Evolutionary conservation across 2,329 filamentous ascomycete species (phyloP).

Genomic region (Fusarium mangiferae): DNA sequence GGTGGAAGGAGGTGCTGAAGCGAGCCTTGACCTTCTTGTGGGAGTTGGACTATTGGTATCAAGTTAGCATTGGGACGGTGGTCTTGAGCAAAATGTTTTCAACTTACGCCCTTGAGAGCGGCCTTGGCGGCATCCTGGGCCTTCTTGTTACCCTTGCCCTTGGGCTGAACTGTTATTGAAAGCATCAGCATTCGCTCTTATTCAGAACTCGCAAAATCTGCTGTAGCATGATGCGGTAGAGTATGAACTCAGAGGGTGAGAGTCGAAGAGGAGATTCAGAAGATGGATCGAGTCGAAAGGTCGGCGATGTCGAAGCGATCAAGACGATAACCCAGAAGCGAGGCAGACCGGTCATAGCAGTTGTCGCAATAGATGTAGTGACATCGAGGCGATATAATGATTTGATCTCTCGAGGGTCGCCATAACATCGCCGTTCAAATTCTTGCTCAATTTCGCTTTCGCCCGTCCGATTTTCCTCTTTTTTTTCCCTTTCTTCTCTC

Average conservation of each 20-base stretch:
- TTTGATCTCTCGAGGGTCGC: conserved; percentile 12
- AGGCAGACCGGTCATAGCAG: background rate
- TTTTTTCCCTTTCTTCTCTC: conserved; percentile 7
- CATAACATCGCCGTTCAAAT: conserved; percentile 1
- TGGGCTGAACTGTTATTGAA: conserved; percentile 67
- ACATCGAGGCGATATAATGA: conserved; percentile 8
- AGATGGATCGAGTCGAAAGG: conserved; percentile 16
- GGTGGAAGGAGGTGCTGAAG: conserved; percentile 94
- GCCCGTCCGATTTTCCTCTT: background rate
- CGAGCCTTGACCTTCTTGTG: conserved; percentile 95
- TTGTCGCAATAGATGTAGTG: background rate
- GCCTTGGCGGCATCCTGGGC: conserved; percentile 93
- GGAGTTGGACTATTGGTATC: conserved; percentile 50
- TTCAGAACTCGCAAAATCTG: conserved; percentile 80
- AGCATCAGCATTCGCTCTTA: conserved; percentile 79
- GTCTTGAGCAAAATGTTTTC: background rate
- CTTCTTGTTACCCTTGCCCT: conserved; percentile 81
- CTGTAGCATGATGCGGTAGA: conserved; percentile 71
- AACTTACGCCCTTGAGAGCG: conserved; percentile 92
- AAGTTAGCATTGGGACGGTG: background rate
- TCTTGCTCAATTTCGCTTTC: conserved; percentile 25
- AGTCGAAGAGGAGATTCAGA: conserved; percentile 4
- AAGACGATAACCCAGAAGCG: background rate
- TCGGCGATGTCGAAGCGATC: conserved; percentile 7
- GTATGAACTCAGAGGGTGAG: conserved; percentile 24